A percentile compares a stretch with the other conserved stretches of the same genome.
Conservation (phyloP, 2,329 filamentous ascomycete genomes). For the Penicillium griseofulvum region DNA sequence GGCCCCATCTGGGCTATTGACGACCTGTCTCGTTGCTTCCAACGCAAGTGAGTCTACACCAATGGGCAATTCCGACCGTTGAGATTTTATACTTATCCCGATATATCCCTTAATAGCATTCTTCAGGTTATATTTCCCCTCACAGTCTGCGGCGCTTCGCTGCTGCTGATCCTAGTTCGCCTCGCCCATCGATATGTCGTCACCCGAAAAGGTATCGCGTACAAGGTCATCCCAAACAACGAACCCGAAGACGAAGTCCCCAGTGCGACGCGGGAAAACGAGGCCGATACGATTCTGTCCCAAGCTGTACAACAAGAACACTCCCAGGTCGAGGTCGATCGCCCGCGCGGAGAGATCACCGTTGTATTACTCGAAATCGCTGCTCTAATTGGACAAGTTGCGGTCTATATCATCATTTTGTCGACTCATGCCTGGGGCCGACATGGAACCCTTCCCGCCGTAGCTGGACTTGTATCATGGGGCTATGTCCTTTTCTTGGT, state of each 20-base stretch:
- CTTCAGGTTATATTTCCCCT: slow-evolving; percentile 78
- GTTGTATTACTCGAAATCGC: slow-evolving; percentile 72
- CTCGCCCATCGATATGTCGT: slow-evolving; percentile 54
- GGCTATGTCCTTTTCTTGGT: slow-evolving; percentile 74
- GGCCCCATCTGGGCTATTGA: slow-evolving; percentile 60
- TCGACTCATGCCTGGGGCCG: slow-evolving; percentile 59
- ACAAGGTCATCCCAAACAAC: slow-evolving; percentile 48
- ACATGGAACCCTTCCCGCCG: slow-evolving; percentile 58
- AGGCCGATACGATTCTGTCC: slow-evolving; percentile 56
- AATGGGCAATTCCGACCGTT: not conserved
- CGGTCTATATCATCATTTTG: slow-evolving; percentile 65
- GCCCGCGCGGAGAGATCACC: slow-evolving; percentile 68
- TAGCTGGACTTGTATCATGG: slow-evolving; percentile 72
- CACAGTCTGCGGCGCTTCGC: slow-evolving; percentile 65
- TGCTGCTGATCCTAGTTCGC: slow-evolving; percentile 63
- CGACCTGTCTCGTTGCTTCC: slow-evolving; percentile 62
- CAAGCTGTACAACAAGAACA: slow-evolving; percentile 52
- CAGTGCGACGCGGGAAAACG: slow-evolving; percentile 55
- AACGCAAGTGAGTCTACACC: slow-evolving; percentile 48
- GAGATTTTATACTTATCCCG: slow-evolving; percentile 13
- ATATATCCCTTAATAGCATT: slow-evolving; percentile 54
- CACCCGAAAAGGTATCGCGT: slow-evolving; percentile 56
- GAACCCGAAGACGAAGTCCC: slow-evolving; percentile 47
- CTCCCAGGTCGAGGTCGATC: slow-evolving; percentile 63
- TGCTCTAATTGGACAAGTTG: slow-evolving; percentile 69